These are phyloP conservation scores for Entophlyctis helioformis DNA, from an alignment of 192 early-diverging fungal genomes.

Conservation along the genomic window DNA sequence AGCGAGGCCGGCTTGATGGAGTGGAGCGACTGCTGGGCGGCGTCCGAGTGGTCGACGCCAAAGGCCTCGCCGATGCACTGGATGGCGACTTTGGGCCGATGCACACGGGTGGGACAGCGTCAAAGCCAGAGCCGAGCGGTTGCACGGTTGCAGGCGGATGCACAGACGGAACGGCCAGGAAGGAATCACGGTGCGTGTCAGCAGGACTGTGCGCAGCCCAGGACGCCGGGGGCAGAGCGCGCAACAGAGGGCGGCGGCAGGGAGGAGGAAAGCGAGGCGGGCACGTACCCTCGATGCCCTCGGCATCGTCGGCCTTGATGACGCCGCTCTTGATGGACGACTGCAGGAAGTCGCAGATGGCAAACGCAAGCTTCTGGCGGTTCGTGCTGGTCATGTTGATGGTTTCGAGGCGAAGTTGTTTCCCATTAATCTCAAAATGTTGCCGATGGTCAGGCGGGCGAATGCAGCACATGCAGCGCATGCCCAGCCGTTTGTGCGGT, in stretches of 20 bases:
- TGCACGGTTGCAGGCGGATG: no score
- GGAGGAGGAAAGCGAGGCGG: not conserved
- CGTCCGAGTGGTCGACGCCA: constrained; percentile 67
- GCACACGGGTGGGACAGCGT: no score
- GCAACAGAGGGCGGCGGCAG: not conserved
- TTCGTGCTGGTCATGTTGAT: no score
- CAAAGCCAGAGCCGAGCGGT: no score
- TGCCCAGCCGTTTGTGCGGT: no score
- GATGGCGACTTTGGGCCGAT: constrained; percentile 53
- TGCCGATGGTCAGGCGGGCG: no score
- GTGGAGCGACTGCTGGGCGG: constrained; percentile 46
- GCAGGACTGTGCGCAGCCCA: not conserved
- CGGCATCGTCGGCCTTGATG: constrained; percentile 63
- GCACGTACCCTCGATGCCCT: constrained; percentile 63
- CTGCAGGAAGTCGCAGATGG: constrained; percentile 73
- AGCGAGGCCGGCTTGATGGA: constrained; percentile 81
- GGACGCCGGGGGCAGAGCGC: not conserved
- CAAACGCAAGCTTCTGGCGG: constrained; percentile 60
- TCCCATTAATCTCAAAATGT: no score
- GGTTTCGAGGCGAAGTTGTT: no score
- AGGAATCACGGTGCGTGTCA: not conserved
- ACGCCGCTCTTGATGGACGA: constrained; percentile 53
- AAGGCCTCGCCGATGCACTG: constrained; percentile 94
- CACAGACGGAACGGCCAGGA: constrained; percentile 1
- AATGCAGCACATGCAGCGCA: no score